A percentile compares a stretch with the other conserved stretches of the same genome.
phyloP scores from a whole-genome alignment of 768 basidiomycete species.

The Lactifluus hygrophoroides region DNA sequence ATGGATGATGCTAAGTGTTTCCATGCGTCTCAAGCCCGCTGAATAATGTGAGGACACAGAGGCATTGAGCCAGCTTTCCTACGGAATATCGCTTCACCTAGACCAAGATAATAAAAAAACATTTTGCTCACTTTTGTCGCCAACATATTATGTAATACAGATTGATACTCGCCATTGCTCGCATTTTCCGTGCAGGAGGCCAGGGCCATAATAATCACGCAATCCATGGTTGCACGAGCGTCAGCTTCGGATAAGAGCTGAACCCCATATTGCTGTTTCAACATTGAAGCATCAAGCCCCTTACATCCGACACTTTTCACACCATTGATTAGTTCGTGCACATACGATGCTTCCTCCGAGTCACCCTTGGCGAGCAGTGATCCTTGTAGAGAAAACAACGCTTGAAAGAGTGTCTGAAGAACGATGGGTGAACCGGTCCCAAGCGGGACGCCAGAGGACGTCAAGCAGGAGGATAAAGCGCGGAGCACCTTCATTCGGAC shows the following conservation, averaged over 20 bases:
- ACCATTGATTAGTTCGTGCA: slow-evolving; percentile 38
- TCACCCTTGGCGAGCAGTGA: slow-evolving; percentile 25
- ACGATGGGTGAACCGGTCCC: slow-evolving; percentile 35
- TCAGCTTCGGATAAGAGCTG: slow-evolving; percentile 19
- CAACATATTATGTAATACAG: not conserved
- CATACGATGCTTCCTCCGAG: slow-evolving; percentile 28
- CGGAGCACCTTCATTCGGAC: slow-evolving; percentile 44
- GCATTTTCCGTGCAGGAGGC: slow-evolving; percentile 43
- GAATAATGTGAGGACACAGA: slow-evolving; percentile 28
- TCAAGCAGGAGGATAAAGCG: slow-evolving; percentile 38
- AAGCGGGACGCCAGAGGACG: slow-evolving; percentile 37
- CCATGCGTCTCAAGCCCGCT: slow-evolving; percentile 39
- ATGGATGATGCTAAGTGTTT: slow-evolving; percentile 38
- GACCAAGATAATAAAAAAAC: not conserved
- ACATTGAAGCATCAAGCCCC: slow-evolving; percentile 35
- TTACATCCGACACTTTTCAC: slow-evolving; percentile 42
- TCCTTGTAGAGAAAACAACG: slow-evolving; percentile 43
- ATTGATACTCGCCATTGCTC: slow-evolving; percentile 22
- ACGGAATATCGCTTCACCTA: not conserved
- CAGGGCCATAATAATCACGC: slow-evolving; percentile 35
- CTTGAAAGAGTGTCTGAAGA: slow-evolving; percentile 45
- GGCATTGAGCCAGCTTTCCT: slow-evolving; percentile 13
- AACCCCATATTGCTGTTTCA: slow-evolving; percentile 46
- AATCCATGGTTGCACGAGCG: slow-evolving; percentile 32
- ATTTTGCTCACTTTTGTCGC: not conserved